Evolutionary conservation across 2,329 filamentous ascomycete genomes (phyloP), one percentile per base, ranked within the genome.

Genomic region (Allantophomopsis cytisporea): DNA sequence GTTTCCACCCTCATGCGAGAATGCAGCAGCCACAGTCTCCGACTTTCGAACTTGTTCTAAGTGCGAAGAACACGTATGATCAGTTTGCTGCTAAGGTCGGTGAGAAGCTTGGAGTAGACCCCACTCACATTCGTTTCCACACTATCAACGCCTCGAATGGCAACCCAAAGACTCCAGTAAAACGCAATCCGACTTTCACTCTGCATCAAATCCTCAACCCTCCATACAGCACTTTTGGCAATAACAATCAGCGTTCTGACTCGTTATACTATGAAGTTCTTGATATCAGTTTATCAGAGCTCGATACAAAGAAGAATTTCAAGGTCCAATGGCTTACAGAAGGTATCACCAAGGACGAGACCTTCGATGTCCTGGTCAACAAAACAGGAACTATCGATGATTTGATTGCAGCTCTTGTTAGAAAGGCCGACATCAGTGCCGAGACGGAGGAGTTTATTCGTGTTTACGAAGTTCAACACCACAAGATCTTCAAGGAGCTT

Each of bases 201-300:
- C 66, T 98, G 11, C 71, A 73, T 39, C 78, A 76, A 45, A 94
- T 96, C 35, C 69, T 98, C 13, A 79, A 76, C 44, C 80, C 83
- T 10, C 75, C 80, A 39, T 84, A 83, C 39, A 77, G 76, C 47
- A 71, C 71, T 10, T 82, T 86, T 48, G 71, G 80, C 38, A 83
- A 78, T 48, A 72, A 73, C 41, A 77, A 71, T 23, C 83, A 87
- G 54, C 73, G 79, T 40, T 63, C 71, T 15, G 89, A 96, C 59
- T 76, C 81, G 1, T 67, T 98, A 39, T 96, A 80, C 58, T 98
- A 88, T 54, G 91, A 98, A 58, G 76, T 96, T 20, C 65, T 98
- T 32, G 91, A 98, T 46, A 94, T 95, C 67, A 94, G 86, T 52
- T 63, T 98, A 36, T 83, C 84, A 17, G 93, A 98, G 59, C 69